These are phyloP conservation scores for Crithidia bombi DNA, from an alignment of 208 protist species.

Conservation along the genomic window DNA sequence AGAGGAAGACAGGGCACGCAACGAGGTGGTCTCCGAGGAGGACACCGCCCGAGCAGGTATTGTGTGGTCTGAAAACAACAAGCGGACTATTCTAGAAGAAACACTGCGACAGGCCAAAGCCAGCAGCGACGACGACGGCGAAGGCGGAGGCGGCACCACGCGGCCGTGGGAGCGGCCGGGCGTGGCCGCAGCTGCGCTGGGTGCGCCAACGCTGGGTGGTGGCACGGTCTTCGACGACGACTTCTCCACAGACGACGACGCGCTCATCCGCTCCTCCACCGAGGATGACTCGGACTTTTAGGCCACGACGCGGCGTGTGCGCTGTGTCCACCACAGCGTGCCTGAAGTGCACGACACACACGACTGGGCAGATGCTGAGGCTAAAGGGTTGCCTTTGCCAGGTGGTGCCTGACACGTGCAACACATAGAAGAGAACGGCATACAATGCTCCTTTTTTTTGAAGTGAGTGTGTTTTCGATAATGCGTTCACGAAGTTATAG, in stretches of 20 bases:
- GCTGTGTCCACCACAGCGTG: no score
- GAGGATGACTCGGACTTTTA: slow-evolving; percentile 43
- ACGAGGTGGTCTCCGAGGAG: slow-evolving; percentile 41
- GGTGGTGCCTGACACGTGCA: not conserved
- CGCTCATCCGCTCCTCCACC: slow-evolving; percentile 36
- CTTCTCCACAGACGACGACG: slow-evolving; percentile 37
- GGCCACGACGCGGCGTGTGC: not conserved
- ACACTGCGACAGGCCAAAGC: slow-evolving; percentile 23
- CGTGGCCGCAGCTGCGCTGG: slow-evolving; percentile 6
- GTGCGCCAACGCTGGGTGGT: slow-evolving; percentile 16
- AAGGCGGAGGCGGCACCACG: slow-evolving; percentile 3
- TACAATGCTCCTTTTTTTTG: slow-evolving; percentile 4
- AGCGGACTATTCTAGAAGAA: slow-evolving; percentile 44
- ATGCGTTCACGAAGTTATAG: no score
- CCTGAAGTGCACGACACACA: no score
- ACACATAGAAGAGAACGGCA: slow-evolving; percentile 1
- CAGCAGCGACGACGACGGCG: slow-evolving; percentile 25
- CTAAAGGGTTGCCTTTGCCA: no score
- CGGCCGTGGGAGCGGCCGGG: slow-evolving; percentile 23
- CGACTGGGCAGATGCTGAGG: no score
- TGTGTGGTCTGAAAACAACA: slow-evolving; percentile 58
- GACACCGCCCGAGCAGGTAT: slow-evolving; percentile 46
- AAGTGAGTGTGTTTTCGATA: not conserved
- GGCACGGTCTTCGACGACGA: slow-evolving; percentile 20
- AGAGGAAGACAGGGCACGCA: slow-evolving; percentile 39